Evolutionary conservation across 208 protist genomes (phyloP).

Genomic region (Balamuthia mandrillaris): DNA sequence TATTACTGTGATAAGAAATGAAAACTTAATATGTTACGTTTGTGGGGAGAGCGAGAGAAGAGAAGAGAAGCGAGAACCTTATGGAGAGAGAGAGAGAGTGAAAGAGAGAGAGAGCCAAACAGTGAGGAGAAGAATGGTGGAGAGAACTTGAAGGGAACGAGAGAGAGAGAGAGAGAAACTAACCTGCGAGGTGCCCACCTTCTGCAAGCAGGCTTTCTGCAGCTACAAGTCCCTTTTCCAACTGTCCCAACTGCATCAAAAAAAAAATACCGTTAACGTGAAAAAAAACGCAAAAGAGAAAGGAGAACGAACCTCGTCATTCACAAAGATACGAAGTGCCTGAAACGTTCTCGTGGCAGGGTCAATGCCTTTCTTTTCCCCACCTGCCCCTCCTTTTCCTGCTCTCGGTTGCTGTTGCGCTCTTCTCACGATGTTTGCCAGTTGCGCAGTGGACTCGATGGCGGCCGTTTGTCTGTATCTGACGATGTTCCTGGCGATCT

Average conservation of each 20-base stretch:
- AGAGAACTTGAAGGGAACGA: too few species aligned
- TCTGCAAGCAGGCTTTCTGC: background rate
- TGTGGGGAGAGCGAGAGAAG: too few species aligned
- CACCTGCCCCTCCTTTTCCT: background rate
- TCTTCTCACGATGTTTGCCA: constrained; percentile 8
- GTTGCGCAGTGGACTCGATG: background rate
- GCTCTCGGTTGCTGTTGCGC: too few species aligned
- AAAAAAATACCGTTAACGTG: background rate
- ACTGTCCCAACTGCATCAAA: constrained; percentile 8
- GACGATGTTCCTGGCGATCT: constrained; percentile 13
- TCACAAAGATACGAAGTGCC: constrained; percentile 31
- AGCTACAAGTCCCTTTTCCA: background rate
- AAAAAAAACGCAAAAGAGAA: background rate
- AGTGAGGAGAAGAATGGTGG: too few species aligned
- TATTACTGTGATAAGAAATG: too few species aligned
- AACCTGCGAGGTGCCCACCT: background rate
- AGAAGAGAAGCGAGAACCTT: too few species aligned
- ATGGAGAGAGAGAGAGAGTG: too few species aligned
- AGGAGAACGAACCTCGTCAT: background rate
- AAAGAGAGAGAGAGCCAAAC: too few species aligned
- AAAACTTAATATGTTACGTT: too few species aligned
- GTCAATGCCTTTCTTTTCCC: background rate
- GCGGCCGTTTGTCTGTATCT: background rate
- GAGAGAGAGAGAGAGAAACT: too few species aligned
- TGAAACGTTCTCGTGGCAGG: constrained; percentile 35